Evolutionary conservation across 2,329 filamentous ascomycete species (phyloP).

Genomic region (Aspergillus ochraceus): DNA sequence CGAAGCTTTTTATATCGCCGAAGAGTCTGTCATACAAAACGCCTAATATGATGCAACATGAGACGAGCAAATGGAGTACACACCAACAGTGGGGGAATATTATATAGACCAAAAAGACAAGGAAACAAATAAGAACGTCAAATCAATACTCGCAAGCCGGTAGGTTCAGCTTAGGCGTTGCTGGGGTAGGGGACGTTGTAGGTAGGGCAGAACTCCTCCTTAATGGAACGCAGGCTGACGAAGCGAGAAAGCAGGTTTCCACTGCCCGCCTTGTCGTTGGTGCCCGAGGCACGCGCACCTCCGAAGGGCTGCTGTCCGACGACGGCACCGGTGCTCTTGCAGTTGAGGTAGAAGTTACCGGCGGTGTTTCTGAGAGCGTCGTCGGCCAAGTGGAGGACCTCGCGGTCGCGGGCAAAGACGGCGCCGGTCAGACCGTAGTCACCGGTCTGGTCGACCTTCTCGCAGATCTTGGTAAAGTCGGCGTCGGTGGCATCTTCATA

Average conservation of each 20-base stretch:
- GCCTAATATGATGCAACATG: slow-evolving; percentile 1
- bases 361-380: slow-evolving; percentile 38
- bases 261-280: slow-evolving; percentile 73
- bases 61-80: background rate
- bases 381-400: slow-evolving; percentile 36
- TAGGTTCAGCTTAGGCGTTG: slow-evolving; percentile 57
- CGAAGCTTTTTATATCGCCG: background rate
- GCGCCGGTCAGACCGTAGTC: slow-evolving; percentile 46
- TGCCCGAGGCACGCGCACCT: slow-evolving; percentile 66
- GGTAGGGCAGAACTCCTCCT: slow-evolving; percentile 72
- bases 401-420: slow-evolving; percentile 42
- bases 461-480: slow-evolving; percentile 61
- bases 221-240: slow-evolving; percentile 66
- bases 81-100: background rate
- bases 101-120: slow-evolving; percentile 16
- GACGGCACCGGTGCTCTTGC: slow-evolving; percentile 64
- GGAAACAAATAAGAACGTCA: slow-evolving; percentile 15
- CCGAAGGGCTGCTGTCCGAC: slow-evolving; percentile 74
- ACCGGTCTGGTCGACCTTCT: slow-evolving; percentile 45
- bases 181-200: slow-evolving; percentile 68
- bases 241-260: slow-evolving; percentile 64
- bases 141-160: background rate
- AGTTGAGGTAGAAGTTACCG: slow-evolving; percentile 48
- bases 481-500: slow-evolving; percentile 67
- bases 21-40: slow-evolving; percentile 1